phyloP scores from a whole-genome alignment of 768 basidiomycete species.

The Panaeolus papilionaceus region DNA sequence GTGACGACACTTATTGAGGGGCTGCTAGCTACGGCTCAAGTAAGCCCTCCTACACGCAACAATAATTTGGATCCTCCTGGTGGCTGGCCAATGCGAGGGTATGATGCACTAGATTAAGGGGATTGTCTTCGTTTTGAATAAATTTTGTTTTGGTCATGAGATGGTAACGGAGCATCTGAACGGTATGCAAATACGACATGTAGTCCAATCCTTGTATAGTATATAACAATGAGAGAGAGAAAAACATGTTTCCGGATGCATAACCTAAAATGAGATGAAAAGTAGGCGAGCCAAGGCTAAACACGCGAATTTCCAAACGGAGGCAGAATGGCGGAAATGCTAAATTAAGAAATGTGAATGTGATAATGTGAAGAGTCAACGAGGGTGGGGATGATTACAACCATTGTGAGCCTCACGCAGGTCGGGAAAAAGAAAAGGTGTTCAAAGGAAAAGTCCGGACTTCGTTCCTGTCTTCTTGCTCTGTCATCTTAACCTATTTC shows the following conservation, averaged over 20 bases:
- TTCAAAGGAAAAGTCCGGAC: conserved; percentile 25
- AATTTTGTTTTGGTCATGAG: conserved; percentile 33
- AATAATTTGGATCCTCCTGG: conserved; percentile 9
- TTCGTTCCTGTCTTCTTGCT: conserved; percentile 16
- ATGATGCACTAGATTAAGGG: conserved; percentile 21
- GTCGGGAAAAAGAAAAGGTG: conserved; percentile 15
- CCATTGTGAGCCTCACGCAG: conserved; percentile 17
- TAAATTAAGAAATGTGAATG: conserved; percentile 23
- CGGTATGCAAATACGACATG: background rate
- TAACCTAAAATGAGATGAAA: conserved; percentile 13
- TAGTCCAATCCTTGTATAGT: conserved; percentile 1
- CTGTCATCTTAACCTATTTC: background rate
- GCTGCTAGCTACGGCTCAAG: conserved; percentile 51
- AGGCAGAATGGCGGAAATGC: conserved; percentile 13
- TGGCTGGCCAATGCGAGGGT: conserved; percentile 15
- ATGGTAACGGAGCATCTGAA: background rate
- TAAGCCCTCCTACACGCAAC: conserved; percentile 19
- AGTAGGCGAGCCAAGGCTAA: background rate
- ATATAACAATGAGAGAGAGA: background rate
- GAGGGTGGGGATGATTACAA: conserved; percentile 10
- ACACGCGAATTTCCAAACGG: conserved; percentile 2
- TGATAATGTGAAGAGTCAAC: conserved; percentile 23
- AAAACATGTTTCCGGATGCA: background rate
- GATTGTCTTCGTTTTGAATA: conserved; percentile 30
- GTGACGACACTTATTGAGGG: conserved; percentile 68